These are phyloP conservation scores for Hypoxylon crocopeplum DNA, from an alignment of 495 filamentous ascomycete genomes.

Conservation along the genomic window DNA sequence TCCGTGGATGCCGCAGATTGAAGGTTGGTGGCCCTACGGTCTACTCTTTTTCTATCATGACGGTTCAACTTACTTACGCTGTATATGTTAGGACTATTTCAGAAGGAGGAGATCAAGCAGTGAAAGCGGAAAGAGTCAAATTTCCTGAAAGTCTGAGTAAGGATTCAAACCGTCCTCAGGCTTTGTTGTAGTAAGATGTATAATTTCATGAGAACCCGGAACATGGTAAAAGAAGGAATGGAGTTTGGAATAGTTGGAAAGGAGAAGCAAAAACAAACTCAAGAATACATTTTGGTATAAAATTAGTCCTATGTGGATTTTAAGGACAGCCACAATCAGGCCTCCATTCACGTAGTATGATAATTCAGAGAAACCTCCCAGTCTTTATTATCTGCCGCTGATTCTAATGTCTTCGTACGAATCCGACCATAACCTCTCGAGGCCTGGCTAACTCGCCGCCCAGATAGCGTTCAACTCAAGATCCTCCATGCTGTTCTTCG, in stretches of 20 bases:
- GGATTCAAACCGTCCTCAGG: not conserved
- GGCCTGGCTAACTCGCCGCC: no score
- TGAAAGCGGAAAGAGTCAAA: conserved; percentile 29
- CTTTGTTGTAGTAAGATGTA: not conserved
- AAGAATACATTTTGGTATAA: no score
- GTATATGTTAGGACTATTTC: conserved; percentile 61
- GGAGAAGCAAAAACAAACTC: no score
- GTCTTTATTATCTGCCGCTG: no score
- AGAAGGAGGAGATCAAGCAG: conserved; percentile 66
- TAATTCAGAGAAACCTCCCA: no score
- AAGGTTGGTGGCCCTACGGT: conserved; percentile 48
- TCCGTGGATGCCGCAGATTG: conserved; percentile 66
- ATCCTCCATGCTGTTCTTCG: no score
- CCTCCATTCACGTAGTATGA: no score
- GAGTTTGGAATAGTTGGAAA: not conserved
- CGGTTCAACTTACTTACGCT: no score
- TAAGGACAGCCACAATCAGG: not conserved
- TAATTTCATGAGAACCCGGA: not conserved
- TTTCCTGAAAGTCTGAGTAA: not conserved
- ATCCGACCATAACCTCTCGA: no score
- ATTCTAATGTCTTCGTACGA: no score
- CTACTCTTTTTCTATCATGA: not conserved
- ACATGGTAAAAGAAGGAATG: not conserved
- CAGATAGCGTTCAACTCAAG: no score
- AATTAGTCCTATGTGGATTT: no score